Conservation (phyloP, 208 protist genomes). For the Acanthamoeba triangularis region DNA sequence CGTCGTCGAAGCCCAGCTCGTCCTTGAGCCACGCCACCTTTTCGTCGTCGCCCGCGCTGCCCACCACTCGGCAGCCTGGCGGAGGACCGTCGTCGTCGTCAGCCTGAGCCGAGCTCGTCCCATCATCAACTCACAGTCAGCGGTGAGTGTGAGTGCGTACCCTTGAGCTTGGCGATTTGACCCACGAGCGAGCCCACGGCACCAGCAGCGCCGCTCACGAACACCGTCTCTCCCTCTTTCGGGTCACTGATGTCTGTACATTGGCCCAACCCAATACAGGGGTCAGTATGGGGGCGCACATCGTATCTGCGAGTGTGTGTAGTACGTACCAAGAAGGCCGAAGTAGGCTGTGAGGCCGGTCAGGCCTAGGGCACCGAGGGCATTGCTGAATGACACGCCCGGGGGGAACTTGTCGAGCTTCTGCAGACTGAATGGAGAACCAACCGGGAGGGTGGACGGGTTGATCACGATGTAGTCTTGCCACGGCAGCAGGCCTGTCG, state of each 20-base stretch:
- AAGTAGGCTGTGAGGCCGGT: constrained; percentile 69
- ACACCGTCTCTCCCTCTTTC: no score
- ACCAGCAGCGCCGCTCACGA: no score
- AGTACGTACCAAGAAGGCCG: constrained; percentile 30
- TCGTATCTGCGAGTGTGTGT: no score
- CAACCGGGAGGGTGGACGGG: background rate
- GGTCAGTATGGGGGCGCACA: no score
- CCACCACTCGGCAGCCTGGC: constrained; percentile 79
- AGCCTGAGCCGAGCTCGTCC: background rate
- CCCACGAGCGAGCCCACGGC: no score
- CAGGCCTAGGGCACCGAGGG: constrained; percentile 37
- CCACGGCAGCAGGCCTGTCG: background rate
- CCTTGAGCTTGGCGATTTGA: no score
- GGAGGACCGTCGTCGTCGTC: background rate
- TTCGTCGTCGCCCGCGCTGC: constrained; percentile 83
- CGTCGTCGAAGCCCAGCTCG: no score
- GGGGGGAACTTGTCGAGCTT: constrained; percentile 9
- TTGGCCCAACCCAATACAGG: no score
- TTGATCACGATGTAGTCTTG: constrained; percentile 38
- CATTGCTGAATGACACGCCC: no score
- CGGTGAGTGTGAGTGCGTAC: no score
- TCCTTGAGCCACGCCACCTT: constrained; percentile 46
- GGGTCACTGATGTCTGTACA: no score
- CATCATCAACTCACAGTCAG: background rate
- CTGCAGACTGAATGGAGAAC: background rate